Evolutionary conservation across 2,329 filamentous ascomycete species (phyloP).

Genomic region (Aspergillus flavus): DNA sequence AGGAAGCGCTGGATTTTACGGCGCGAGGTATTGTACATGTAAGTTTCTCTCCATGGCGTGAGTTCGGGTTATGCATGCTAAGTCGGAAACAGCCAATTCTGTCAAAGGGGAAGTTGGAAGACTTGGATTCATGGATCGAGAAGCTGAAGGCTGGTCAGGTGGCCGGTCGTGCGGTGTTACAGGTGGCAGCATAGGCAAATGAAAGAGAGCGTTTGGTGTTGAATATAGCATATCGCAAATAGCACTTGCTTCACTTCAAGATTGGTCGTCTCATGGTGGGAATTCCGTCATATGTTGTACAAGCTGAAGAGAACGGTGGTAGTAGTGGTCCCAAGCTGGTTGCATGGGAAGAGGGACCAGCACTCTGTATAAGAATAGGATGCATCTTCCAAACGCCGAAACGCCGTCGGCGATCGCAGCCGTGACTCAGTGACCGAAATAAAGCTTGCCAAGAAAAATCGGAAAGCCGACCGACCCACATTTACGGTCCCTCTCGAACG

Average conservation of each 20-base stretch:
- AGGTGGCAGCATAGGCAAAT: not conserved
- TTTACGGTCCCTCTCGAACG: not conserved
- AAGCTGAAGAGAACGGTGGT: too few species aligned
- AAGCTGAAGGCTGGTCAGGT: conserved; percentile 13
- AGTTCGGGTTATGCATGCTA: not conserved
- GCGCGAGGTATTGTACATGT: conserved; percentile 57
- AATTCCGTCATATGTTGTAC: not conserved
- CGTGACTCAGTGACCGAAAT: not conserved
- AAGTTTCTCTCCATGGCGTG: not conserved
- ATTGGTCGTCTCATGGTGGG: not conserved
- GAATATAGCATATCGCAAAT: not conserved
- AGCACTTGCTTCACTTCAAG: not conserved
- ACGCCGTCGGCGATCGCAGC: not conserved
- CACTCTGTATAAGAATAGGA: too few species aligned
- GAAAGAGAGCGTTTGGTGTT: not conserved
- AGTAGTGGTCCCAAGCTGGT: too few species aligned
- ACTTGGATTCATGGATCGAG: conserved; percentile 13
- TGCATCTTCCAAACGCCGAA: not conserved
- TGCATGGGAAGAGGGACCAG: too few species aligned
- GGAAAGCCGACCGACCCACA: not conserved
- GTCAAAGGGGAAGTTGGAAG: conserved; percentile 11
- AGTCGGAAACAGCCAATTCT: conserved; percentile 9
- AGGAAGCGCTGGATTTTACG: conserved; percentile 90
- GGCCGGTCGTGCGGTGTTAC: conserved; percentile 11
- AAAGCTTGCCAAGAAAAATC: not conserved